Conservation (phyloP, 768 basidiomycete species). For the Leucosporidium creatinivorum region DNA sequence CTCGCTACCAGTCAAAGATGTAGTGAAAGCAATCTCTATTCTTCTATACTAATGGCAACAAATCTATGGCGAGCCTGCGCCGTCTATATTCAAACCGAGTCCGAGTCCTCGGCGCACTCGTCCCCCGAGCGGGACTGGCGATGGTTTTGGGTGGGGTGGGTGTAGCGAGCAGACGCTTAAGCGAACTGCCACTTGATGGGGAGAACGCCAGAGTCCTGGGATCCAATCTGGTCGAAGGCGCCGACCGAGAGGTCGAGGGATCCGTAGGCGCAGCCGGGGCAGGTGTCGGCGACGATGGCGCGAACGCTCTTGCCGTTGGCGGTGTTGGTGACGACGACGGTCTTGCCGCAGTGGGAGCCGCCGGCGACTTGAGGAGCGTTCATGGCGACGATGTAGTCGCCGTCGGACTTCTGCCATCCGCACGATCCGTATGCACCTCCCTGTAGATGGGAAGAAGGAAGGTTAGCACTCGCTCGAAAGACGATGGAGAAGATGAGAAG, state of each 20-base stretch:
- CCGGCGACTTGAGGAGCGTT: slow-evolving; percentile 52
- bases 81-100: too few relatives aligned
- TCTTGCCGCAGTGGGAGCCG: slow-evolving; percentile 44
- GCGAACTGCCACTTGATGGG: slow-evolving; percentile 42
- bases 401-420: slow-evolving; percentile 56
- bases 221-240: slow-evolving; percentile 54
- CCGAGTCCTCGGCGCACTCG: too few relatives aligned
- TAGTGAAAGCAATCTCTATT: too few relatives aligned
- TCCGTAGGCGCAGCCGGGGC: slow-evolving; percentile 42
- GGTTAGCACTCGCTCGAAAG: too few relatives aligned
- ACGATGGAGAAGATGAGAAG: too few relatives aligned
- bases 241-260: slow-evolving; percentile 53
- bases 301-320: slow-evolving; percentile 23
- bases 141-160: too few relatives aligned
- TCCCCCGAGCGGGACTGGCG: too few relatives aligned
- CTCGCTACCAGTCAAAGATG: too few relatives aligned
- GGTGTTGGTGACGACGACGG: slow-evolving; percentile 46
- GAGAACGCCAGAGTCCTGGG: slow-evolving; percentile 51
- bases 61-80: too few relatives aligned
- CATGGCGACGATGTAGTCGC: slow-evolving; percentile 43
- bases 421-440: slow-evolving; percentile 69
- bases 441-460: slow-evolving; percentile 44
- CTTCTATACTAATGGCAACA: too few relatives aligned
- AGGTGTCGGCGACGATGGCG: slow-evolving; percentile 27
- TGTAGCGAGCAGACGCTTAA: too few relatives aligned